Base-by-base conservation (phyloP, 805 yeast genomes). In the Dipodascopsis tothii region DNA sequence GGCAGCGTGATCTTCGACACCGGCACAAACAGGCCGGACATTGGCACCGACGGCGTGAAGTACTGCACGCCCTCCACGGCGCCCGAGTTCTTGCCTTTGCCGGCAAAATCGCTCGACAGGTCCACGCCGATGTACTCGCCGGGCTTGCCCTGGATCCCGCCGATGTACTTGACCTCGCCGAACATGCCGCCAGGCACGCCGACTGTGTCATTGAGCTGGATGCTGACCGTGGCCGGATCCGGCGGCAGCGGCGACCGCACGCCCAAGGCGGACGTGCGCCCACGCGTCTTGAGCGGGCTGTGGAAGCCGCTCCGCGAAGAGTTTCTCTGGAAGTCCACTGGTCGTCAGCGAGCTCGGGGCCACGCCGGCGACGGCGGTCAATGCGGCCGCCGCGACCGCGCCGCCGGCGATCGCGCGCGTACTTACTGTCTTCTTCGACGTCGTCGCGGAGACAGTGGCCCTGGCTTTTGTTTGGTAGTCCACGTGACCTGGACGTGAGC, bases 51-150 rank as follows among this genome's bases (percentile, higher is more conserved):
- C 3, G 52, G 40, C 27, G 28, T 45, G 25, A 48, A 48, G 37
- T 48, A 48, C 16, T 45, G 44, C 3, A 48, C 41, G 17, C 52
- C 95, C 45, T 80, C 74, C 36, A 79, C 86, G 34, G 75, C 73
- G n/a, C 98, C 98, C 43, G 77, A 74, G 58, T 90, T 92, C 61
- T 85, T 84, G 19, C 98, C 98, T 43, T 75, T 68, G 3, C 67
- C 59, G 0, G 74, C 65, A 33, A 75, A 72, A 1, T 78, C 79
- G 1, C 84, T 88, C n/a, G 78, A 56, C 35, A 90, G 66, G 60
- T 90, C 96, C 4, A 90, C 72, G 2, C 98, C 98, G 3, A 88
- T 95, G 67, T 80, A 90, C 7, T 71, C 68, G 0, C 95, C 95
- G 4, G 65, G 63, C 57, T 84, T 85, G 19, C 80, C 80, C 19